Conservation (phyloP, 2,329 filamentous ascomycete genomes). For the Alternaria consortialis region DNA sequence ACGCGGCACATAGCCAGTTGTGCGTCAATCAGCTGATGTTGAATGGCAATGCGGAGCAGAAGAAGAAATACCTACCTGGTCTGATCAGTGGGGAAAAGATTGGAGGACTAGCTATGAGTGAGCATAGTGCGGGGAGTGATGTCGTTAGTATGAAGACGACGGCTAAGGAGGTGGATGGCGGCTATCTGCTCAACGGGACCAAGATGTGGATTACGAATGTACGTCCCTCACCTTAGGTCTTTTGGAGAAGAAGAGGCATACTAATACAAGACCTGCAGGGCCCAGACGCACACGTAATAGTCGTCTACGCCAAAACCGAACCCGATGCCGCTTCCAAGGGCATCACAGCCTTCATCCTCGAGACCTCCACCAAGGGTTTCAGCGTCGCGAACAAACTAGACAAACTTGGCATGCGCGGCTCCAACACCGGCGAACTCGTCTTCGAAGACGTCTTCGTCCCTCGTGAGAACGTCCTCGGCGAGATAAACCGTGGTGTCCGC, state of each 20-base stretch:
- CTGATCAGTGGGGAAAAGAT: constrained; percentile 82
- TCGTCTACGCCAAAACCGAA: constrained; percentile 97
- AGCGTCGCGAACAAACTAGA: constrained; percentile 89
- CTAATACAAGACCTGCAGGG: constrained; percentile 55
- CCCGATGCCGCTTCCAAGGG: constrained; percentile 84
- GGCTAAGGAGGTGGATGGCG: constrained; percentile 81
- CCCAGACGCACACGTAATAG: constrained; percentile 88
- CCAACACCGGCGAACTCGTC: constrained; percentile 92
- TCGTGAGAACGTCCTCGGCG: constrained; percentile 79
- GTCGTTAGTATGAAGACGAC: constrained; percentile 95
- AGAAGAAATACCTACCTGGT: constrained; percentile 79
- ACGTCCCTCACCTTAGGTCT: constrained; percentile 19
- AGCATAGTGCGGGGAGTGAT: constrained; percentile 89
- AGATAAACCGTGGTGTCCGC: constrained; percentile 80
- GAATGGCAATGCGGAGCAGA: constrained; percentile 83
- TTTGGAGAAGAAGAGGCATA: no score
- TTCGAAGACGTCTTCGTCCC: constrained; percentile 94
- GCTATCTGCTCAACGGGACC: constrained; percentile 84
- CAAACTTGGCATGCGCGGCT: constrained; percentile 98
- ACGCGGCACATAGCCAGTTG: constrained; percentile 93
- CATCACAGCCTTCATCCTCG: constrained; percentile 93
- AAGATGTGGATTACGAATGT: constrained; percentile 99
- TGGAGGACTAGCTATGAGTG: constrained; percentile 93
- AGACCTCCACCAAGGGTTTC: constrained; percentile 76
- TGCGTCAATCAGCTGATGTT: constrained; percentile 96